Evolutionary conservation across 2,329 filamentous ascomycete genomes (phyloP), one percentile per base, ranked within the genome.

Genomic region (Penicillium sp.): DNA sequence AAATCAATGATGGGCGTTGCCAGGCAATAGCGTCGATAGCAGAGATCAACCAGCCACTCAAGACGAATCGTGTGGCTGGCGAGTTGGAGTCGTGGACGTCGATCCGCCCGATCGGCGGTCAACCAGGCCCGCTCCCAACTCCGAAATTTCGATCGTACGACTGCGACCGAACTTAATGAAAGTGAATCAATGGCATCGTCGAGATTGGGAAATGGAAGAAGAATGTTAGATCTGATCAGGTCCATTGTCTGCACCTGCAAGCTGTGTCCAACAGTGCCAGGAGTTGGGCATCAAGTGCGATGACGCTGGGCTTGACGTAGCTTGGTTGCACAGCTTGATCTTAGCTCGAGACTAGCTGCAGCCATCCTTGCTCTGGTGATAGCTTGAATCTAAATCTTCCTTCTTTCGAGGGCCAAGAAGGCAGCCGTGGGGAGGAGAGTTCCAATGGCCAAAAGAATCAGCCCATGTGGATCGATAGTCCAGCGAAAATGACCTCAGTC

Each of bases 281-380:
- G 19, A 45, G 23, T 47, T 29, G 11, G 44, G 44, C 17, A 26
- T 29, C 38, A 23, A 29, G 49, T 8, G 29, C 7, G 38, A 21
- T 46, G 53, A 46, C 53, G 41, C 23, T 46, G 26, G 21, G 17
- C 17, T 56, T 56, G 53, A 48, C 53, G 53, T 56, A 56, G 38
- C 44, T 46, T 17, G 13, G 45, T 48, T 23, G 45, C 30, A 56
- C 54, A 47, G 44, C 29, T 35, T 21, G 17, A 15, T 19, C 29
- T 31, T 41, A 51, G 30, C 26, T 31, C 26, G 5, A 31, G 30
- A 29, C 8, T 35, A 56, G 44, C 35, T 38, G 44, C 44, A 45
- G 23, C 47, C 53, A 19, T 48, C 54, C 29, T 54, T 45, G 21
- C 23, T 41, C 35, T 41, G 35, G 35, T 41, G 13, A 41, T 41